Evolutionary conservation across 352 stramenopile species (phyloP), one percentile per base, ranked within the genome.

Genomic region (Globisporangium megalacanthum): DNA sequence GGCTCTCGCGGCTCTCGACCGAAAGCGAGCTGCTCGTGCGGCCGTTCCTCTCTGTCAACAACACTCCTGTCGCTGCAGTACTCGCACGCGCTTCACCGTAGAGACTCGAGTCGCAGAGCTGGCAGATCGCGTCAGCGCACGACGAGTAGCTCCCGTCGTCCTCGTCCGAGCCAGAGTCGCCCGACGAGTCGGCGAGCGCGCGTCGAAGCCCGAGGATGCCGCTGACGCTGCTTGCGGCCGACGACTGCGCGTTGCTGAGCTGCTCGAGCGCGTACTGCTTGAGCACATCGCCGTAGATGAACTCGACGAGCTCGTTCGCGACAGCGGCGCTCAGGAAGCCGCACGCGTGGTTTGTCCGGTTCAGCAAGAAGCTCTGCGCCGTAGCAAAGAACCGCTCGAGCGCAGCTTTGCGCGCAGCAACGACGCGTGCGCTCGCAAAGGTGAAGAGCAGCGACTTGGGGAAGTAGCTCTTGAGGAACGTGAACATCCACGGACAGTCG

Each of bases 401-500:
- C 35, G 73, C 73, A 14, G 82, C 69, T 5, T 77, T 77, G 7
- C 81, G 69, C 29, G 68, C 58, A 4, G 70, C 64, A 31, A 86
- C 58, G 17, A 86, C 72, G 6, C 73, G 65, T 1, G 67, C 60
- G 44, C 59, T 81, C 3, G 65, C 62, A 46, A 87, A 86, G 8
- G 69, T 64, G 54, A 60, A 86, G 1, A 89, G 52, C 20, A 77
- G 53, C 35, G 79, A 83, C 60, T 86, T 86, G 13, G 81, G 81
- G 64, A 91, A 91, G 58, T 88, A 88, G 61, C 77, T 89, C 64
- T 84, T 86, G 14, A 91, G 49, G 48, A 91, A 89, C 8, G 70
- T 84, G 50, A 75, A 88, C 11, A 91, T 60, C 77, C 77, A 89
- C 42, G 81, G 79, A 46, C 81, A 91, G 54, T 86, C 81, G 41